Base-by-base conservation (phyloP, 78 protist genomes). In the Cyanophora paradoxa region DNA sequence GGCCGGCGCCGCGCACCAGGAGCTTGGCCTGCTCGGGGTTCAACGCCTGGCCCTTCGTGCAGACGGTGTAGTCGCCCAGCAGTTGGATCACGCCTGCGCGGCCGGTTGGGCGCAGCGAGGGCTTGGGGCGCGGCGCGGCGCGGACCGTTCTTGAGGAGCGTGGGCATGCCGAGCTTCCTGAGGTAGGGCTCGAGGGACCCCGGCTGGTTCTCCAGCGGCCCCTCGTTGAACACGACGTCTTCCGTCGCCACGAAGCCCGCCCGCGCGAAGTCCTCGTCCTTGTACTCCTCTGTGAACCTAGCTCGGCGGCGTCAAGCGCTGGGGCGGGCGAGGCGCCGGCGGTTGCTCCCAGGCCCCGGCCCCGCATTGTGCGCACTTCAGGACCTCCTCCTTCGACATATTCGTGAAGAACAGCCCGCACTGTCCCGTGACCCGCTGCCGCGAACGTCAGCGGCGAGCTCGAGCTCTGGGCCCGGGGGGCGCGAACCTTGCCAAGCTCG, bases 371-470 rank as follows among this genome's bases (percentile, higher is more conserved):
- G n/a, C n/a, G n/a, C n/a, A n/a, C n/a, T n/a, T n/a, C 31, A 16
- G 37, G 24, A 89, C 77, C 24, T 76, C 72, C 31, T 82, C 82
- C 37, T 17, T 69, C 20, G 52, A 8, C 26, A 65, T 36, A 77
- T 89, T 88, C 24, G 97, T 89, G 67, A 91, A 85, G 40, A 90
- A 74, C 58, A 94, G 71, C 1, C 94, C 95, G 50, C 86, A 78
- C 52, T 85, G 67, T 30, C n/a, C n/a, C n/a, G n/a, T n/a, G n/a
- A n/a, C n/a, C n/a, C 95, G 92, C n/a, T n/a, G n/a, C n/a, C n/a
- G n/a, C n/a, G n/a, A n/a, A n/a, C n/a, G n/a, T n/a, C n/a, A n/a
- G n/a, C n/a, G n/a, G n/a, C n/a, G n/a, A n/a, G n/a, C n/a, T n/a
- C n/a, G n/a, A n/a, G n/a, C n/a, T n/a, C n/a, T n/a, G n/a, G n/a